Conservation (phyloP, 345 rosid genomes). For the Mangifera indica region DNA sequence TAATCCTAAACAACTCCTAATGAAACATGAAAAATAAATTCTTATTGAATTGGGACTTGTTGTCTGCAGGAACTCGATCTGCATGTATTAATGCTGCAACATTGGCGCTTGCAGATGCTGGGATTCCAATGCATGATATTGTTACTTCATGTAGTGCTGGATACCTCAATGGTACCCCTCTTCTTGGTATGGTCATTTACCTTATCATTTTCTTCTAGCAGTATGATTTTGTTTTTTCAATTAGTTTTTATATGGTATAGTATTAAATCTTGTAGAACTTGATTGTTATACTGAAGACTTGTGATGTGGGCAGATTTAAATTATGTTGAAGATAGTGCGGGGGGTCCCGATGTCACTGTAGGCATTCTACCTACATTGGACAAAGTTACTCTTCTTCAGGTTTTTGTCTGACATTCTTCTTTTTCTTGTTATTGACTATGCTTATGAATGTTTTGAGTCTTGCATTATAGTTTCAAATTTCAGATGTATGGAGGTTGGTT, state of each 20-base stretch:
- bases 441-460: neutral
- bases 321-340: conserved; percentile 93
- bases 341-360: conserved; percentile 94
- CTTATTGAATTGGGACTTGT: neutral
- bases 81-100: conserved; percentile 98
- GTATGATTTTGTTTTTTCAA: neutral
- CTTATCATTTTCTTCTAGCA: neutral
- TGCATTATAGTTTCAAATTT: conserved; percentile 2
- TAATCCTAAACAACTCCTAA: neutral
- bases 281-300: conserved; percentile 1
- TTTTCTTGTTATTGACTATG: conserved; percentile 11
- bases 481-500: neutral
- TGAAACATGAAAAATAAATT: neutral
- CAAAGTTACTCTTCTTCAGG: conserved; percentile 98
- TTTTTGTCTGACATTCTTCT: conserved; percentile 22
- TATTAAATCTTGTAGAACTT: neutral
- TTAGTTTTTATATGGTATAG: neutral
- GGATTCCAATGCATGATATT: conserved; percentile 94
- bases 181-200: conserved; percentile 53
- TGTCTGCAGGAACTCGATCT: conserved; percentile 70
- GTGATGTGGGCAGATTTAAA: conserved; percentile 57
- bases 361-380: conserved; percentile 80
- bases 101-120: conserved; percentile 95
- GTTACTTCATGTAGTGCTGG: conserved; percentile 96
- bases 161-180: conserved; percentile 78